A percentile compares a stretch with the other conserved stretches of the same genome.
Evolutionary conservation across 495 filamentous ascomycete species (phyloP).

Genomic region (Niebla homalea): DNA sequence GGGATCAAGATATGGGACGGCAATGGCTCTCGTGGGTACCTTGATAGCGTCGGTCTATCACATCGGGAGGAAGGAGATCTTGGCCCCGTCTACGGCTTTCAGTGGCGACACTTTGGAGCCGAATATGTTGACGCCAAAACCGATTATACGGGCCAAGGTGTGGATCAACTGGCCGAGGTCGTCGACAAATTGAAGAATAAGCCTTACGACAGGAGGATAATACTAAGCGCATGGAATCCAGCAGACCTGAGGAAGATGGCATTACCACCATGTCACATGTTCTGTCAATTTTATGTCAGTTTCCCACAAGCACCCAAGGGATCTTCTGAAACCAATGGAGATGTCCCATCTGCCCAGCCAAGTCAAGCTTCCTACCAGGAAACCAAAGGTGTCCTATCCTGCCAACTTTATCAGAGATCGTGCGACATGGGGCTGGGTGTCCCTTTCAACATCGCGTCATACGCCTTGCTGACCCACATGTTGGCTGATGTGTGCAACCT

Average conservation of each 20-base stretch:
- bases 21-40: slow-evolving; percentile 79
- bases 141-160: slow-evolving; percentile 79
- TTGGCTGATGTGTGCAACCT: slow-evolving; percentile 75
- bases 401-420: slow-evolving; percentile 81
- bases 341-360: neutral
- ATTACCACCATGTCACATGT: slow-evolving; percentile 96
- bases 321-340: slow-evolving; percentile 9
- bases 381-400: slow-evolving; percentile 56
- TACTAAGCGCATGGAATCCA: slow-evolving; percentile 89
- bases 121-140: slow-evolving; percentile 64
- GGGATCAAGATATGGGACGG: slow-evolving; percentile 97
- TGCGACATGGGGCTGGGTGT: slow-evolving; percentile 97
- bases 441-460: slow-evolving; percentile 93
- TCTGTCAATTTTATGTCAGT: slow-evolving; percentile 94
- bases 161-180: slow-evolving; percentile 82
- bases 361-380: slow-evolving; percentile 26
- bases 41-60: slow-evolving; percentile 68
- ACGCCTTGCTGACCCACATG: slow-evolving; percentile 88
- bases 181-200: slow-evolving; percentile 66
- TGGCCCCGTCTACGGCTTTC: slow-evolving; percentile 95
- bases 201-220: slow-evolving; percentile 80
- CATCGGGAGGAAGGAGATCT: slow-evolving; percentile 78
- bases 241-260: slow-evolving; percentile 80
- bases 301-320: slow-evolving; percentile 37
- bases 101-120: slow-evolving; percentile 97